These are phyloP conservation scores for Neonectria coccinea DNA, from an alignment of 2,329 filamentous ascomycete species.

Conservation along the genomic window DNA sequence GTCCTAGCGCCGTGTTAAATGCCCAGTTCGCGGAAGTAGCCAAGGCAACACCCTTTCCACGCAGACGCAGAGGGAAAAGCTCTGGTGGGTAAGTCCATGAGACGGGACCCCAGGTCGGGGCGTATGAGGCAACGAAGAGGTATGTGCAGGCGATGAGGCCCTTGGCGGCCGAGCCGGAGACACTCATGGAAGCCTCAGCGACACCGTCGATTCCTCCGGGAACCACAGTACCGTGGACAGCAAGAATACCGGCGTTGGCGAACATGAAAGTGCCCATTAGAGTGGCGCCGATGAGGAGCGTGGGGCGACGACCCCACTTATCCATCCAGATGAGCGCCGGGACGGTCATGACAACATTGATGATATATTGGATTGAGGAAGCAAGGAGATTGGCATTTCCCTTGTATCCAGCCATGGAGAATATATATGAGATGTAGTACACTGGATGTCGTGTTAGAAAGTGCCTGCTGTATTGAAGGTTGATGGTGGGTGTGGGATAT, in stretches of 20 bases:
- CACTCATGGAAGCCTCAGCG: constrained; percentile 60
- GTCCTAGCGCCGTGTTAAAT: constrained; percentile 56
- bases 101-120: constrained; percentile 60
- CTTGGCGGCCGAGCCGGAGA: constrained; percentile 61
- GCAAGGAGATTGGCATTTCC: constrained; percentile 65
- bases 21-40: constrained; percentile 59
- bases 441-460: constrained; percentile 43
- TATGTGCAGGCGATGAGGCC: constrained; percentile 76
- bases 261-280: constrained; percentile 74
- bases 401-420: constrained; percentile 54
- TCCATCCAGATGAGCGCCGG: constrained; percentile 82
- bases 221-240: constrained; percentile 56
- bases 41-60: constrained; percentile 65
- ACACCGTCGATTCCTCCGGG: constrained; percentile 61
- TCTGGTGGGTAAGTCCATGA: constrained; percentile 71
- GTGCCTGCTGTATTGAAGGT: no score
- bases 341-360: constrained; percentile 84
- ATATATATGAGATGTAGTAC: constrained; percentile 70
- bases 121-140: constrained; percentile 66
- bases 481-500: background rate
- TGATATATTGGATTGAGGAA: constrained; percentile 71
- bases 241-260: constrained; percentile 65
- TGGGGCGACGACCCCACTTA: constrained; percentile 77
- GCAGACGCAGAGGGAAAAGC: constrained; percentile 58
- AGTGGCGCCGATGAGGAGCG: constrained; percentile 73